Evolutionary conservation across 306 rosid species (phyloP).

Genomic region (Prosopis cineraria): DNA sequence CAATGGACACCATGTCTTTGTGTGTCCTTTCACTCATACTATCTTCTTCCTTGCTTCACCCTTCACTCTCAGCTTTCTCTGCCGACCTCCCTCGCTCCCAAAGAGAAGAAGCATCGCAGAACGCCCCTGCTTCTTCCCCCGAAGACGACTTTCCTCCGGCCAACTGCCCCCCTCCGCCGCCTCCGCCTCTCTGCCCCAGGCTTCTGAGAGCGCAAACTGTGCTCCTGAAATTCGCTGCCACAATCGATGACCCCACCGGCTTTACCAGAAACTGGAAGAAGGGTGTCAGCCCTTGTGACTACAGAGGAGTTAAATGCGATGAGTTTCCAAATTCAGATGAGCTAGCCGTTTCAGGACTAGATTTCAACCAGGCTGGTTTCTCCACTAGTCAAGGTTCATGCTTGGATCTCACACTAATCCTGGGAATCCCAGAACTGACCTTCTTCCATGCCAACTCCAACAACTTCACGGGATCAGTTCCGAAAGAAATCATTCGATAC

Average conservation of each 20-base stretch:
- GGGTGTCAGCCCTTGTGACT: not conserved
- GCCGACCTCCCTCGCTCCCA: conserved; percentile 22
- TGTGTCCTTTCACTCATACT: conserved; percentile 25
- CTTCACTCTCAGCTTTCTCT: not conserved
- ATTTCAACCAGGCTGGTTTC: conserved; percentile 46
- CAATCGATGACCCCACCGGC: not conserved
- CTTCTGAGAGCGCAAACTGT: conserved; percentile 30
- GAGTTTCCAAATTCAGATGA: not conserved
- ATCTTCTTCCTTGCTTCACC: conserved; percentile 21
- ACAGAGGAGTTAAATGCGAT: conserved; percentile 44
- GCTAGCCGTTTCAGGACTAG: conserved; percentile 44
- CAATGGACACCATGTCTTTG: conserved; percentile 36
- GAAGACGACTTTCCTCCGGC: not conserved
- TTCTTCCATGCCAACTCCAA: conserved; percentile 83
- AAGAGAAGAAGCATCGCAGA: conserved; percentile 43
- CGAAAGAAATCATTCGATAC: not conserved
- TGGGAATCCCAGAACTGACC: conserved; percentile 48
- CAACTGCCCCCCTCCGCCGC: not conserved
- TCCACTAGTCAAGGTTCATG: not conserved
- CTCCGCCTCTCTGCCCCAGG: not conserved
- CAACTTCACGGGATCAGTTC: conserved; percentile 45
- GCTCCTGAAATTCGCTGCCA: conserved; percentile 28
- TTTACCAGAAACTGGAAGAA: conserved; percentile 36
- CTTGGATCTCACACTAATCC: conserved; percentile 33
- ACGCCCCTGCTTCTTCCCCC: conserved; percentile 44